Conservation (phyloP, 306 rosid species). For the Elaeagnus macrophylla region DNA sequence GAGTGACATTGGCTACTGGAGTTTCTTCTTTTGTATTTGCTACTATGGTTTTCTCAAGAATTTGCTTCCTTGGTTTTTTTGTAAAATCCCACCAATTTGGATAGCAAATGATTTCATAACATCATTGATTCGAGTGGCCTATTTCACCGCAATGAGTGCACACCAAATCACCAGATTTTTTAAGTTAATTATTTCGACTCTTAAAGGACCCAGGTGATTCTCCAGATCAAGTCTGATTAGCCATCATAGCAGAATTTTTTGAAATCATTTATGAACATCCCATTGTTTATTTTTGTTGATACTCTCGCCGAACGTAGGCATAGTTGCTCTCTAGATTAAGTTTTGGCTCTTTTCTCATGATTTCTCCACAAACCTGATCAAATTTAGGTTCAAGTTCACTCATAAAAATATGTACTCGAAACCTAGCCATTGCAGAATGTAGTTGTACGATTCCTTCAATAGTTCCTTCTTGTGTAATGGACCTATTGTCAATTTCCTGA, state of each 20-base stretch:
- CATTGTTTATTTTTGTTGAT: not conserved
- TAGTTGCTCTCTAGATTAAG: not conserved
- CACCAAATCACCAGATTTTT: too few relatives aligned
- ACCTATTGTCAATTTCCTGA: not conserved
- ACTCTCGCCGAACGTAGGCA: not conserved
- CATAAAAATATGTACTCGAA: constrained; percentile 2
- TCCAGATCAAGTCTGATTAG: too few relatives aligned
- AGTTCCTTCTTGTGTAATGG: not conserved
- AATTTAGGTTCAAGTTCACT: constrained; percentile 4
- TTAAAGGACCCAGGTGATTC: too few relatives aligned
- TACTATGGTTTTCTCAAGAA: too few relatives aligned
- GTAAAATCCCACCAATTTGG: too few relatives aligned
- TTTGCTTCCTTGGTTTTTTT: too few relatives aligned
- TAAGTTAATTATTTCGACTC: too few relatives aligned
- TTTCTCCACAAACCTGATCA: not conserved
- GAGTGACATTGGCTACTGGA: not conserved
- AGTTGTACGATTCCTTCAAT: not conserved
- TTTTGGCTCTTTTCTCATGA: not conserved
- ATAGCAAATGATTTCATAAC: too few relatives aligned
- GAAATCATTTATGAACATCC: not conserved
- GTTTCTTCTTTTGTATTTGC: too few relatives aligned
- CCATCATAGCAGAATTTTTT: too few relatives aligned
- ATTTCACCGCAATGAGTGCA: too few relatives aligned
- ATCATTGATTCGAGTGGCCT: too few relatives aligned
- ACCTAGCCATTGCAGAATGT: not conserved